Evolutionary conservation across 2,329 filamentous ascomycete genomes (phyloP).

Genomic region (Ceratocystis colombiana): DNA sequence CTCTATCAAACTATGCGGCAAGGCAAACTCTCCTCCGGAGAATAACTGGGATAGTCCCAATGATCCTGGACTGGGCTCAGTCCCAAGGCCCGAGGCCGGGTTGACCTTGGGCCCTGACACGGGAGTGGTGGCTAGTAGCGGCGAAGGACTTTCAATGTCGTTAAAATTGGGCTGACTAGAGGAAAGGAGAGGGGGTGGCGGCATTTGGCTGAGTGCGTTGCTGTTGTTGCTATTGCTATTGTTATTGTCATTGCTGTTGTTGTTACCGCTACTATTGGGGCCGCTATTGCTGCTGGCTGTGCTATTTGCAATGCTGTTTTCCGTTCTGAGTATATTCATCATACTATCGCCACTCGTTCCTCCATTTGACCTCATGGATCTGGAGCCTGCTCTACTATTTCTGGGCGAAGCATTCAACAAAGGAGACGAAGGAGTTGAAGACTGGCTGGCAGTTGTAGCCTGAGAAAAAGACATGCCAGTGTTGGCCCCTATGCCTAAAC

Average conservation of each 20-base stretch:
- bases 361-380: slow-evolving; percentile 15
- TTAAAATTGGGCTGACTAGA: slow-evolving; percentile 28
- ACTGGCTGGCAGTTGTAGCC: slow-evolving; percentile 37
- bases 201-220: slow-evolving; percentile 16
- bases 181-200: slow-evolving; percentile 14
- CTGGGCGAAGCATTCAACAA: slow-evolving; percentile 29
- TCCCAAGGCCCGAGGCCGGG: slow-evolving; percentile 7
- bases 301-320: neutral
- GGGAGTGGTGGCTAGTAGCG: slow-evolving; percentile 16
- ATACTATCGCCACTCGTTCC: neutral
- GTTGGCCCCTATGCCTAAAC: slow-evolving; percentile 21
- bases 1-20: slow-evolving; percentile 40
- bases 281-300: neutral
- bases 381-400: neutral
- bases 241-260: neutral
- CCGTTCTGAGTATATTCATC: neutral
- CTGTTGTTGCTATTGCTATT: neutral
- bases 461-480: slow-evolving; percentile 34
- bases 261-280: neutral
- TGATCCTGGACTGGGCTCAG: neutral
- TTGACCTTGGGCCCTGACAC: neutral
- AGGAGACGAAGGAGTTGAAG: slow-evolving; percentile 29
- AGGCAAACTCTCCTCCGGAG: slow-evolving; percentile 40
- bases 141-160: slow-evolving; percentile 28
- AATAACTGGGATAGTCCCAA: slow-evolving; percentile 40